Evolutionary conservation across 768 basidiomycete genomes (phyloP).

Genomic region (Phanerochaete sordida): DNA sequence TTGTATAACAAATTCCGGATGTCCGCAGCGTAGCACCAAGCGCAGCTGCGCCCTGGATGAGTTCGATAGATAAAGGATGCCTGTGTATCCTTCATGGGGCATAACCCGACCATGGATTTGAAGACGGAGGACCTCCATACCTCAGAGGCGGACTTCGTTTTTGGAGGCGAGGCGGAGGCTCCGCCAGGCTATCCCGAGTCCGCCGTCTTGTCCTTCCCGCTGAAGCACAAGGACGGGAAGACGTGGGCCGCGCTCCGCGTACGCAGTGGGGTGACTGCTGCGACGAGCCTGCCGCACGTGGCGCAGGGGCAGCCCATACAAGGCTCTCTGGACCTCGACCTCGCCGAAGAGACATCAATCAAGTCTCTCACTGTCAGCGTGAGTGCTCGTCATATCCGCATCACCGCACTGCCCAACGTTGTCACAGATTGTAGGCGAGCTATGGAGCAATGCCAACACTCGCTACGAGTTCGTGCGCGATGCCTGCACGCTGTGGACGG

Average conservation of each 20-base stretch:
- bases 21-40: no score
- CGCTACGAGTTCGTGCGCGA: slow-evolving; percentile 6
- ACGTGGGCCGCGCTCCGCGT: slow-evolving; percentile 7
- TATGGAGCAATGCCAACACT: slow-evolving; percentile 1
- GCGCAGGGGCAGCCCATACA: slow-evolving; percentile 2
- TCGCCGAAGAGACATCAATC: slow-evolving; percentile 5
- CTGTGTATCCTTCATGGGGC: no score
- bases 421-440: slow-evolving; percentile 8
- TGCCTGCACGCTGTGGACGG: slow-evolving; percentile 5
- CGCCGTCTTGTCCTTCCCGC: background rate
- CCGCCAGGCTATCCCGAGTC: background rate
- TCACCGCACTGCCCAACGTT: background rate
- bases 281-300: slow-evolving; percentile 2
- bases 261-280: background rate
- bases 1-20: no score
- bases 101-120: no score
- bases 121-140: no score
- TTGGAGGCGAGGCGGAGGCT: no score
- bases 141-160: no score
- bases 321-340: slow-evolving; percentile 3
- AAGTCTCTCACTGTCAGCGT: slow-evolving; percentile 8
- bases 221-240: slow-evolving; percentile 2
- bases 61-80: no score
- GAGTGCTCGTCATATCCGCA: background rate
- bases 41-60: no score